Percentiles rank a stretch among this genome's conserved stretches.
Evolutionary conservation across 1,284 basidiomycete species (phyloP).

Genomic region (Apiotrichum brassicae): DNA sequence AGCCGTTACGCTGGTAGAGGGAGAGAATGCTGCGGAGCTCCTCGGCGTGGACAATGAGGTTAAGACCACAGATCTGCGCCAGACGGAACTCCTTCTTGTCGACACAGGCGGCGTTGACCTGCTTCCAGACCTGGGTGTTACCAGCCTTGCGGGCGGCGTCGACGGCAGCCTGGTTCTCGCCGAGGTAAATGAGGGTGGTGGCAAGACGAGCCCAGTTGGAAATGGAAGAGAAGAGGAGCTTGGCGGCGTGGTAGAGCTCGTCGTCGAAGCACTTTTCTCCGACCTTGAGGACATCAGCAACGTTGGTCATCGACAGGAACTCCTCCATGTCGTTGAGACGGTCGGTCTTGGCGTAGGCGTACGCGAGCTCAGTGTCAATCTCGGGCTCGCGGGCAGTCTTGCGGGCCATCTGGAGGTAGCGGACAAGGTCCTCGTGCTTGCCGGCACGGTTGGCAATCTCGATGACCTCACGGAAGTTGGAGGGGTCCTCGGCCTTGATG

Average conservation of each 20-base stretch:
- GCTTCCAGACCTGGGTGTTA: constrained; percentile 99
- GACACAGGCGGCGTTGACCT: constrained; percentile 96
- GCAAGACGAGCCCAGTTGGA: constrained; percentile 98
- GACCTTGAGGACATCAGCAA: constrained; percentile 90
- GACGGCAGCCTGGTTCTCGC: constrained; percentile 95
- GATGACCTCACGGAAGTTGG: constrained; percentile 92
- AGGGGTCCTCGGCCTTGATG: constrained; percentile 95
- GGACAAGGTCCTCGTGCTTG: constrained; percentile 96
- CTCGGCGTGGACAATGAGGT: constrained; percentile 73
- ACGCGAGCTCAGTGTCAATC: constrained; percentile 95
- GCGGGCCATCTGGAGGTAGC: constrained; percentile 98
- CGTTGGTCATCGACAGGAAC: constrained; percentile 97
- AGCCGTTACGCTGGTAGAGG: constrained; percentile 83
- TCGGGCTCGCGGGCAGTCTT: constrained; percentile 94
- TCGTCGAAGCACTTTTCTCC: constrained; percentile 99
- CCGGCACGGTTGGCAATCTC: constrained; percentile 94
- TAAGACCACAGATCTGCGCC: constrained; percentile 96
- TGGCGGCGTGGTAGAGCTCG: constrained; percentile 94
- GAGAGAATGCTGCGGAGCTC: constrained; percentile 76
- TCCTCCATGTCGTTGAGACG: constrained; percentile 99
- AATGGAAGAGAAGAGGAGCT: constrained; percentile 91
- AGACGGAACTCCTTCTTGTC: constrained; percentile 95
- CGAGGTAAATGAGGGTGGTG: constrained; percentile 96
- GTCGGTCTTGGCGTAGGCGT: constrained; percentile 95
- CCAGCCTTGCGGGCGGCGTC: constrained; percentile 98